These are phyloP conservation scores for Cordyceps fumosorosea DNA, from an alignment of 2,329 filamentous ascomycete genomes.

Conservation along the genomic window DNA sequence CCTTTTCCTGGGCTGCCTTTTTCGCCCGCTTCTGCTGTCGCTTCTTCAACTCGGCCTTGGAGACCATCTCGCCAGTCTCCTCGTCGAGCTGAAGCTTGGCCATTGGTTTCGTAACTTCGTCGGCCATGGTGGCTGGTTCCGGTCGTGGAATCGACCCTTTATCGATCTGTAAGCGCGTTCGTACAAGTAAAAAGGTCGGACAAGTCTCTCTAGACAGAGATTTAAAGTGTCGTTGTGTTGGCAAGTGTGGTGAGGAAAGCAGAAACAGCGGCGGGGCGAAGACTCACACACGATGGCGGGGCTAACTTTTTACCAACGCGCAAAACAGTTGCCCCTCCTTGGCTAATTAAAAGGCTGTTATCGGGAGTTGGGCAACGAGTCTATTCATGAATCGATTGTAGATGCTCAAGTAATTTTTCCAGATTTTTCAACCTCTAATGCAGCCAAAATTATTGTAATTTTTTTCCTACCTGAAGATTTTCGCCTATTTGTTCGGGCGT, in stretches of 20 bases:
- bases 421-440: too few species aligned
- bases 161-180: neutral
- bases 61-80: conserved; percentile 59
- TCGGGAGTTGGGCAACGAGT: too few species aligned
- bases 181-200: neutral
- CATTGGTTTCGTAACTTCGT: conserved; percentile 39
- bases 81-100: conserved; percentile 56
- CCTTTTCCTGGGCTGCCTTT: conserved; percentile 56
- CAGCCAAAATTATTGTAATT: too few species aligned
- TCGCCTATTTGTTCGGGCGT: too few species aligned
- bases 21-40: conserved; percentile 50
- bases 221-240: neutral
- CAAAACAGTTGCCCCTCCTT: neutral
- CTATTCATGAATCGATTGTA: too few species aligned
- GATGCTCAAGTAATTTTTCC: too few species aligned
- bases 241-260: neutral
- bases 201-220: neutral
- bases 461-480: too few species aligned
- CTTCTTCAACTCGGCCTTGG: conserved; percentile 57
- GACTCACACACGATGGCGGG: conserved; percentile 3
- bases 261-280: conserved; percentile 7
- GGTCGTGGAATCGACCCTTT: neutral
- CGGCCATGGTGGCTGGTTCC: conserved; percentile 34
- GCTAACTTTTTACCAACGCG: neutral
- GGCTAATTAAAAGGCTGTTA: neutral